phyloP scores from a whole-genome alignment of 495 filamentous ascomycete genomes.

The Lasiosphaeriaceae sp. region DNA sequence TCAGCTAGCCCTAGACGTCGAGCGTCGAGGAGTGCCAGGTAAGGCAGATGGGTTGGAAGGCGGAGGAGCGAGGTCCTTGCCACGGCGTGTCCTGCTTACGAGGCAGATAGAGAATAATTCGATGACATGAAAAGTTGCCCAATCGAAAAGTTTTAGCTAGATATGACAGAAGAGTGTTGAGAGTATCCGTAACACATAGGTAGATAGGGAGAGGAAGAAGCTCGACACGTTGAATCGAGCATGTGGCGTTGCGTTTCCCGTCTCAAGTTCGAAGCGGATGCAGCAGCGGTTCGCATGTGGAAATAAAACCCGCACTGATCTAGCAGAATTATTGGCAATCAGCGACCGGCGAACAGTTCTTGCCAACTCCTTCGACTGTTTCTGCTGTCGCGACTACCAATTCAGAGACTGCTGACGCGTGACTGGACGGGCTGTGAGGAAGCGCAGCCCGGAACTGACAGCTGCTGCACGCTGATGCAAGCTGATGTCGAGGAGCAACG shows the following conservation, averaged over 20 bases:
- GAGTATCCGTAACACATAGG: neutral
- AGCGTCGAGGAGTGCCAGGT: neutral
- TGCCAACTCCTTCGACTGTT: neutral
- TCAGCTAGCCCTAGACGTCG: neutral
- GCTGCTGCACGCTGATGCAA: neutral
- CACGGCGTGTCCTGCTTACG: slow-evolving; percentile 1
- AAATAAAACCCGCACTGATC: too few relatives aligned
- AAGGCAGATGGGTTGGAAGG: neutral
- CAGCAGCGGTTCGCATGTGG: too few relatives aligned
- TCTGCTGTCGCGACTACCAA: neutral
- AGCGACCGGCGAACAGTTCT: neutral
- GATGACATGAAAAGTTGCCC: neutral
- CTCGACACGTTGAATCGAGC: neutral
- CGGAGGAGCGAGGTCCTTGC: neutral
- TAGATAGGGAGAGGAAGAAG: neutral
- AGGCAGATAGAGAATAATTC: neutral
- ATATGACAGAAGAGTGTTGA: neutral
- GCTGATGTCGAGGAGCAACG: too few relatives aligned
- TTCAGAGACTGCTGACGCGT: neutral
- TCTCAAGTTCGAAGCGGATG: too few relatives aligned
- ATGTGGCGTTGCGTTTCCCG: too few relatives aligned
- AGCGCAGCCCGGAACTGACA: neutral
- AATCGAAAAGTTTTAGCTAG: neutral
- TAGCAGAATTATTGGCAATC: neutral
- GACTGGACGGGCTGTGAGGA: neutral